Conservation (phyloP, 805 yeast genomes). For the Candida patagonica region DNA sequence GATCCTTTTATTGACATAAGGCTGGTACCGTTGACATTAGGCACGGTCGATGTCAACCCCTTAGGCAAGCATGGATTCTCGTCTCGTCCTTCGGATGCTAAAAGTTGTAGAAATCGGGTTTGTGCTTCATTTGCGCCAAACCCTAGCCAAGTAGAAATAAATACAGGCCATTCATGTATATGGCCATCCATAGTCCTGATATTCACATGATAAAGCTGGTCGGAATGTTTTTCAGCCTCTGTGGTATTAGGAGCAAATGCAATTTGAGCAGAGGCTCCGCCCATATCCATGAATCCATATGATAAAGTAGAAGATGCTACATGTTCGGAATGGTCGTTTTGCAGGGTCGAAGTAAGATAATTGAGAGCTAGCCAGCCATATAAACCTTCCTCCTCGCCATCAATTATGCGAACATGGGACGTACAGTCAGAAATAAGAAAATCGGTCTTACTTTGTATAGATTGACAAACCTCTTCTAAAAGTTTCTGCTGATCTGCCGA, state of each 20-base stretch:
- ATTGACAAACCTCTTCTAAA: slow-evolving; percentile 50
- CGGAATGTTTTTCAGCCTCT: slow-evolving; percentile 56
- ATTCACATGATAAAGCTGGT: slow-evolving; percentile 60
- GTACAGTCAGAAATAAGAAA: slow-evolving; percentile 53
- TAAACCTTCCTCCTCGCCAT: slow-evolving; percentile 89
- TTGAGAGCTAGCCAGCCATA: slow-evolving; percentile 95
- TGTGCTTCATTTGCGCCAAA: slow-evolving; percentile 96
- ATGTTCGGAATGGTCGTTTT: slow-evolving; percentile 18
- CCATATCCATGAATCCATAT: slow-evolving; percentile 97
- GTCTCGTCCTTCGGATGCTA: slow-evolving; percentile 7
- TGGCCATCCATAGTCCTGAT: slow-evolving; percentile 65
- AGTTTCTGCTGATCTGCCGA: slow-evolving; percentile 43
- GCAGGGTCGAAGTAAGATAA: slow-evolving; percentile 62
- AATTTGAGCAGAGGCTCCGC: slow-evolving; percentile 95
- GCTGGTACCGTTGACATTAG: slow-evolving; percentile 5
- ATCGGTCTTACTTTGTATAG: slow-evolving; percentile 42
- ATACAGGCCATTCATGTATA: slow-evolving; percentile 69
- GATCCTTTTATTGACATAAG: slow-evolving; percentile 49
- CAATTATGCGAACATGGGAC: slow-evolving; percentile 73
- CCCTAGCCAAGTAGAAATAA: slow-evolving; percentile 95
- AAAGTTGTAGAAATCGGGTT: slow-evolving; percentile 44
- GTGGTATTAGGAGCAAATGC: slow-evolving; percentile 73
- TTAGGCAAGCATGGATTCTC: slow-evolving; percentile 75
- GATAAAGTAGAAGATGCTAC: slow-evolving; percentile 37
- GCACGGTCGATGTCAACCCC: slow-evolving; percentile 30